Conservation (phyloP, 495 filamentous ascomycete genomes). For the Articulospora tetracladia region DNA sequence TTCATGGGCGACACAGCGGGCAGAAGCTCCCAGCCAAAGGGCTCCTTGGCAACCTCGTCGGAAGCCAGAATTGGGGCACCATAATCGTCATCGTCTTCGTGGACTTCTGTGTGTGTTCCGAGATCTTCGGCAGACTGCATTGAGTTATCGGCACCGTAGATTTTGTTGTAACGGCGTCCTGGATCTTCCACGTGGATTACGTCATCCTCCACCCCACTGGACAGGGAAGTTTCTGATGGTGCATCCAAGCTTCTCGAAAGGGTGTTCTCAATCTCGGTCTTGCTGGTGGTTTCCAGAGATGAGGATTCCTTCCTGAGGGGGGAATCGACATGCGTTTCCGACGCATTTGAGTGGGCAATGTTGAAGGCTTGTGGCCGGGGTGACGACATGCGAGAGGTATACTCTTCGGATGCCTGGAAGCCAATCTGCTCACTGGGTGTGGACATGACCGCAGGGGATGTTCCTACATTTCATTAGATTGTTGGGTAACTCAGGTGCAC, state of each 20-base stretch:
- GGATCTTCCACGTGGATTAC: constrained; percentile 78
- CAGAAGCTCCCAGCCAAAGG: constrained; percentile 45
- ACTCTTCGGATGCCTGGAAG: constrained; percentile 76
- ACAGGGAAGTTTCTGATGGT: constrained; percentile 31
- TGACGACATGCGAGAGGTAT: constrained; percentile 63
- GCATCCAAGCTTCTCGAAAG: constrained; percentile 23
- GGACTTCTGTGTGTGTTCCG: constrained; percentile 3
- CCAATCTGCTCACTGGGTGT: constrained; percentile 79
- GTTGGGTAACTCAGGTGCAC: constrained; percentile 25
- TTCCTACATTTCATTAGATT: constrained; percentile 36
- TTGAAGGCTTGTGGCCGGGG: constrained; percentile 49
- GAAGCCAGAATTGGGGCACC: constrained; percentile 82
- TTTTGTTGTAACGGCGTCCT: constrained; percentile 56
- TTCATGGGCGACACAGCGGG: constrained; percentile 68
- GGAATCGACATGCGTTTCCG: constrained; percentile 51
- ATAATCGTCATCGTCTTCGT: constrained; percentile 37
- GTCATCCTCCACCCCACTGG: constrained; percentile 48
- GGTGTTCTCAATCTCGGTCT: constrained; percentile 24
- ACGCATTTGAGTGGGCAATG: constrained; percentile 34
- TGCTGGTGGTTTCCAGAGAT: constrained; percentile 32
- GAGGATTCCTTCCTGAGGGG: constrained; percentile 30
- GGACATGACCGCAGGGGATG: constrained; percentile 44
- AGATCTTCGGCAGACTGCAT: constrained; percentile 24
- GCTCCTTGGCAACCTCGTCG: constrained; percentile 84
- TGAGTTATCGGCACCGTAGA: constrained; percentile 46